A percentile compares a stretch with the other conserved stretches of the same genome.
Evolutionary conservation across 2,329 filamentous ascomycete species (phyloP).

Genomic region (Nigrospora sphaerica): DNA sequence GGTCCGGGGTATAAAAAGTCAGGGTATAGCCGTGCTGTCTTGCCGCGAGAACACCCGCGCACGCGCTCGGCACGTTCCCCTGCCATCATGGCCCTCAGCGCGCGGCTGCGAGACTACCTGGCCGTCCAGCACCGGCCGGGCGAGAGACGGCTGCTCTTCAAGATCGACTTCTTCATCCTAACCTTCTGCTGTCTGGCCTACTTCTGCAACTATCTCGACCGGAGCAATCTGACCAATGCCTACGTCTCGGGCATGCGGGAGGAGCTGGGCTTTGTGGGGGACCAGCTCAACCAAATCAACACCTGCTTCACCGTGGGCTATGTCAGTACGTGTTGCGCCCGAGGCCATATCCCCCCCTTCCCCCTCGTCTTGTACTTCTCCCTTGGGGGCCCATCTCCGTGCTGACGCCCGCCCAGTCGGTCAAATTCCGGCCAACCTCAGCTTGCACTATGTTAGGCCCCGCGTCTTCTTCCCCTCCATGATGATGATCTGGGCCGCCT

Average conservation of each 20-base stretch:
- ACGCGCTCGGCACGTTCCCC: neutral
- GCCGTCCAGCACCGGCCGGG: conserved; percentile 20
- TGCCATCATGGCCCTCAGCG: conserved; percentile 10
- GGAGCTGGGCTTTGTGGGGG: conserved; percentile 38
- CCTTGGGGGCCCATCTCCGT: neutral
- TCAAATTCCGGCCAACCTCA: conserved; percentile 54
- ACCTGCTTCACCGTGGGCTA: conserved; percentile 40
- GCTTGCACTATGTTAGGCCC: conserved; percentile 55
- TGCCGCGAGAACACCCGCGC: too few species aligned
- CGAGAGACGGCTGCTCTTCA: conserved; percentile 41
- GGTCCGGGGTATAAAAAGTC: too few species aligned
- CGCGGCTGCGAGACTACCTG: conserved; percentile 18
- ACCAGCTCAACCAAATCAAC: conserved; percentile 46
- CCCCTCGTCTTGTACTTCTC: neutral
- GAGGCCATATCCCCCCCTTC: too few species aligned
- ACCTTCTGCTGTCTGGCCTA: conserved; percentile 56
- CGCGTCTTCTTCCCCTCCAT: conserved; percentile 57
- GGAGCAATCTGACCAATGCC: conserved; percentile 44
- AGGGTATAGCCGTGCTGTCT: too few species aligned
- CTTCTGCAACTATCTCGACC: conserved; percentile 48
- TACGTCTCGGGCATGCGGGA: conserved; percentile 49
- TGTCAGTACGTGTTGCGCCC: conserved; percentile 6
- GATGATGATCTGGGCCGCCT: conserved; percentile 55
- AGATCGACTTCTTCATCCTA: conserved; percentile 59
- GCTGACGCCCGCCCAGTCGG: conserved; percentile 29